Evolutionary conservation across 768 basidiomycete species (phyloP).

Genomic region (Chiua virens): DNA sequence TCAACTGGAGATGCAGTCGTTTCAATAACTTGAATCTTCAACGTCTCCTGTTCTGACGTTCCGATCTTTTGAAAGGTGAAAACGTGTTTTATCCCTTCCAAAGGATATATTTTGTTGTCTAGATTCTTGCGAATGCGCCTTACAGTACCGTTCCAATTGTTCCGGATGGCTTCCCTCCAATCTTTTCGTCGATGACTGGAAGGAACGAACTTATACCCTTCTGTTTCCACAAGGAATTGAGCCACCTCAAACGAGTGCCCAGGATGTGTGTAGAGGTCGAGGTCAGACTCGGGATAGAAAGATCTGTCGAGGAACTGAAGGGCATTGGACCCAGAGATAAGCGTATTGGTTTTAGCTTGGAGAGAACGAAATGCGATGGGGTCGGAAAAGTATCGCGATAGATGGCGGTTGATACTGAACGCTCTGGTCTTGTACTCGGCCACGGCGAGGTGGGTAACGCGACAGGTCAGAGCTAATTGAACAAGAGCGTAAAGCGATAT

Average conservation of each 20-base stretch:
- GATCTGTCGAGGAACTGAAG: conserved; percentile 51
- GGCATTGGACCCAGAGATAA: conserved; percentile 55
- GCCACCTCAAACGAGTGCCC: conserved; percentile 32
- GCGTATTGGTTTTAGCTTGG: conserved; percentile 41
- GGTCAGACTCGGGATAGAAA: conserved; percentile 46
- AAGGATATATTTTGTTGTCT: not conserved
- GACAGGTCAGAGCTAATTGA: conserved; percentile 23
- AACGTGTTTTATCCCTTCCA: conserved; percentile 7
- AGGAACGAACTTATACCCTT: conserved; percentile 34
- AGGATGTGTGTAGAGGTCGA: conserved; percentile 49
- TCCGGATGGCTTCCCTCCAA: conserved; percentile 10
- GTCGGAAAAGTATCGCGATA: conserved; percentile 37
- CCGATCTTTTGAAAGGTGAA: conserved; percentile 25
- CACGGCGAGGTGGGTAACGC: conserved; percentile 10
- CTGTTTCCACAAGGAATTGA: conserved; percentile 31
- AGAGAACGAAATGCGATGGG: conserved; percentile 42
- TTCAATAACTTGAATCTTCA: conserved; percentile 43
- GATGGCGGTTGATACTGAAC: conserved; percentile 36
- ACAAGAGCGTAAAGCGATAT: conserved; percentile 29
- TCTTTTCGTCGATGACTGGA: conserved; percentile 15
- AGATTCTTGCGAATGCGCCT: not conserved
- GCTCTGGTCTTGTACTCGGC: conserved; percentile 25
- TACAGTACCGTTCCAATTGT: conserved; percentile 18
- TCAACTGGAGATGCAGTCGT: conserved; percentile 15
- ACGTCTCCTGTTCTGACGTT: not conserved